phyloP scores from a whole-genome alignment of 495 filamentous ascomycete genomes.

The Daldinia decipiens region DNA sequence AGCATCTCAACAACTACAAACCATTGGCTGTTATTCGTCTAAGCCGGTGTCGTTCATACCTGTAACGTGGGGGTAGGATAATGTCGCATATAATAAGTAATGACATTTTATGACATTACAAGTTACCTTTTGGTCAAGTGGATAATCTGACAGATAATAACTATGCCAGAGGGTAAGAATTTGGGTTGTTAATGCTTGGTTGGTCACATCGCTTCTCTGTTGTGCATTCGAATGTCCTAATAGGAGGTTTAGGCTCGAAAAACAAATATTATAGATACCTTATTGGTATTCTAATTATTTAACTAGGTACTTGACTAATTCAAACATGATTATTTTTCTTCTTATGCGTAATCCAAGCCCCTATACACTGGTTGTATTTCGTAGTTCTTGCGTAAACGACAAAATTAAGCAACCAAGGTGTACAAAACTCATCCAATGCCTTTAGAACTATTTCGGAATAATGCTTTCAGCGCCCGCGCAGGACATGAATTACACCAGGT shows the following conservation, averaged over 20 bases:
- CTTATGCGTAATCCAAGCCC: constrained; percentile 11
- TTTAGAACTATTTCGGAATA: neutral
- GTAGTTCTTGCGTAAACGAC: constrained; percentile 16
- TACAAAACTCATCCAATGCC: neutral
- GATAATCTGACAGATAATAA: too few relatives aligned
- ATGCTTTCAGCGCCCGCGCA: constrained; percentile 5
- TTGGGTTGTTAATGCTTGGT: neutral
- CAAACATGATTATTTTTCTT: constrained; percentile 13
- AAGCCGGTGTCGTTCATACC: neutral
- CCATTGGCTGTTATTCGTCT: neutral
- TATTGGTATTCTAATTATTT: constrained; percentile 30
- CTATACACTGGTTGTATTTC: neutral
- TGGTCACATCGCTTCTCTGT: neutral
- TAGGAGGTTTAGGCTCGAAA: neutral
- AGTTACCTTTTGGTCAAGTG: too few relatives aligned
- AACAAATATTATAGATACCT: constrained; percentile 32
- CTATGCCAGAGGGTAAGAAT: neutral
- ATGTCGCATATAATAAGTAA: too few relatives aligned
- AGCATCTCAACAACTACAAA: neutral
- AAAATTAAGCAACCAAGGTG: constrained; percentile 4
- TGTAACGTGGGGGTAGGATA: neutral
- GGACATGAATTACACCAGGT: constrained; percentile 1
- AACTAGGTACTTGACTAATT: constrained; percentile 32
- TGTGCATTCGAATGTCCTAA: neutral
- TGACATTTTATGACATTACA: too few relatives aligned